phyloP scores from a whole-genome alignment of 768 basidiomycete genomes.

The Suillus plorans region DNA sequence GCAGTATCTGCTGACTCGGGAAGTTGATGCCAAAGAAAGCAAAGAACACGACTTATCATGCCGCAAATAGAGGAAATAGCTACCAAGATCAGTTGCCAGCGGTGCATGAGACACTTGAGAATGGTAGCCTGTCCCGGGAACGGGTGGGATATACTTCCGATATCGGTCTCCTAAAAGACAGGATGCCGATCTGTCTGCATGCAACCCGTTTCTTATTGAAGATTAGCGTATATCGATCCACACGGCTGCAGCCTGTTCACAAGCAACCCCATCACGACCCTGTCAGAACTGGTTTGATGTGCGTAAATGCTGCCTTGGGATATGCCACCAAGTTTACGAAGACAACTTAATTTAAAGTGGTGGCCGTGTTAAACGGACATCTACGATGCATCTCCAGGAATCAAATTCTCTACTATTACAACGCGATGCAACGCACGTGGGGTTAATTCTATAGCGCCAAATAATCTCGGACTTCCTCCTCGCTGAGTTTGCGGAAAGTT shows the following conservation, averaged over 20 bases:
- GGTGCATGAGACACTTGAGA: background rate
- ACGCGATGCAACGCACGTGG: constrained; percentile 27
- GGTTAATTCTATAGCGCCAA: constrained; percentile 64
- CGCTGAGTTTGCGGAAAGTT: constrained; percentile 91
- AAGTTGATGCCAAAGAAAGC: background rate
- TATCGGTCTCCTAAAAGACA: background rate
- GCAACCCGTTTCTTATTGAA: background rate
- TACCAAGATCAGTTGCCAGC: background rate
- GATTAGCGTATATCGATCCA: background rate
- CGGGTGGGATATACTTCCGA: background rate
- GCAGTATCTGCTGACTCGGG: background rate
- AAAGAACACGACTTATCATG: background rate
- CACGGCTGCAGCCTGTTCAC: background rate
- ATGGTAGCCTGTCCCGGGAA: background rate
- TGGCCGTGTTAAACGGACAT: background rate
- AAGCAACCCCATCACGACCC: background rate
- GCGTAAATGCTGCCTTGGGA: background rate
- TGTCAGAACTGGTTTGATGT: background rate
- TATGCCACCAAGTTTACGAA: background rate
- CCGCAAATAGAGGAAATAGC: background rate
- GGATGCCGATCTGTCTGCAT: background rate
- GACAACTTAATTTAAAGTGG: background rate
- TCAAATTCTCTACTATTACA: constrained; percentile 8
- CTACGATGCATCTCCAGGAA: constrained; percentile 1
- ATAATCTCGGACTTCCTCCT: constrained; percentile 98